Base-by-base conservation (phyloP, 1,284 basidiomycete genomes). In the Heterobasidion irregulare region DNA sequence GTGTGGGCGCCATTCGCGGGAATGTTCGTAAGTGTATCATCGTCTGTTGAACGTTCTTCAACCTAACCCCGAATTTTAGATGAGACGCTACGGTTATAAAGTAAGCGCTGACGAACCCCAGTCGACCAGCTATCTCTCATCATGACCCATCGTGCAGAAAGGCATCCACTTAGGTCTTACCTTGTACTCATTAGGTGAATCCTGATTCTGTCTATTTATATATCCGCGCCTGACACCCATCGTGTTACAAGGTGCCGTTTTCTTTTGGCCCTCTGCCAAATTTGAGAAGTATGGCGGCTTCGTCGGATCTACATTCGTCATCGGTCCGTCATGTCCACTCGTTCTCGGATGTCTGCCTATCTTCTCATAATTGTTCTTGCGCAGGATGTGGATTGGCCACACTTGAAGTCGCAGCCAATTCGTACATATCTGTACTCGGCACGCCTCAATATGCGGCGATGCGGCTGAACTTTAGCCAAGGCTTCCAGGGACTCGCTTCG, bases 221-320 rank as follows among this genome's bases (percentile, higher is more conserved):
- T 16, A 57, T n/a, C 49, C 58, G 45, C 46, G 7, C 50, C 36
- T 53, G 51, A 52, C 44, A 41, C 9, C 26, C 46, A 15, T 58
- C 18, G 35, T 55, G 46, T 8, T 8, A 26, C 41, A 54, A 71
- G 83, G 83, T 44, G 87, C 87, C 12, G 77, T 91, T 59, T 82
- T 89, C 66, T 91, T 89, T 74, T 90, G 88, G 89, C 89, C 89
- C 2, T 86, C 84, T 38, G 87, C 88, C 38, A 82, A 78, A 62
- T 88, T 76, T 62, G 68, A 71, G 53, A 76, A 72, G 52, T 90
- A 86, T 59, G 86, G 83, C 47, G 88, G 87, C 32, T 90, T 90
- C 65, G 84, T 90, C 51, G 80, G 80, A 47, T 83, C 80, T 65
- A 89, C 86, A 0, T 86, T 80, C 63, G 77, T 84, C 50, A 84